A percentile compares a stretch with the other conserved stretches of the same genome.
Evolutionary conservation across 139 green algal genomes (phyloP).

Genomic region (Ettlia oleoabundans): DNA sequence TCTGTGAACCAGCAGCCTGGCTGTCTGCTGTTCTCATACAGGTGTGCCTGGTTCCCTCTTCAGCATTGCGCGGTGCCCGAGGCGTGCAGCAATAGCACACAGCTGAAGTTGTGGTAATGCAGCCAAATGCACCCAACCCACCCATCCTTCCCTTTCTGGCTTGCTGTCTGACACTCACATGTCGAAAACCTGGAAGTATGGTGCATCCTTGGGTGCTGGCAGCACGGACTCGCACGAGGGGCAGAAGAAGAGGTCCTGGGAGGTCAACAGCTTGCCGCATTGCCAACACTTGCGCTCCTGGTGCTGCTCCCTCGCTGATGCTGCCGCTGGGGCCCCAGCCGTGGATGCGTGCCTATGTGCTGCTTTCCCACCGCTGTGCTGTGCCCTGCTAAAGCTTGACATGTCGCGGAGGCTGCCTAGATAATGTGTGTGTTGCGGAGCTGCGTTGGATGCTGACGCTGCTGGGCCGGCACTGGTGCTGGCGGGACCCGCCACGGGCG

Average conservation of each 20-base stretch:
- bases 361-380: slow-evolving; percentile 6
- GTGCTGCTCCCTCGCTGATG: not conserved
- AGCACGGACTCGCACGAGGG: slow-evolving; percentile 10
- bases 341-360: not conserved
- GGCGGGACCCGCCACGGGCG: no score
- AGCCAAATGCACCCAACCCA: no score
- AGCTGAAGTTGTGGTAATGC: no score
- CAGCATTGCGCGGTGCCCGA: no score
- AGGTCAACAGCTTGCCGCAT: not conserved
- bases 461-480: no score
- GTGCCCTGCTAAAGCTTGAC: not conserved
- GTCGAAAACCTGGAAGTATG: slow-evolving; percentile 45
- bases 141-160: no score
- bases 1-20: no score
- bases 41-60: no score
- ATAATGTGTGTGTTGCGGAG: not conserved
- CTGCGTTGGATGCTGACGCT: not conserved
- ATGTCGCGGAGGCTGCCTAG: not conserved
- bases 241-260: slow-evolving; percentile 6
- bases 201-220: slow-evolving; percentile 3
- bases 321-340: slow-evolving; percentile 5
- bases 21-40: no score
- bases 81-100: no score
- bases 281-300: slow-evolving; percentile 42
- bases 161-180: slow-evolving; percentile 38